Conservation (phyloP, 1,284 basidiomycete species). For the Cutaneotrichosporon spelunceum region DNA sequence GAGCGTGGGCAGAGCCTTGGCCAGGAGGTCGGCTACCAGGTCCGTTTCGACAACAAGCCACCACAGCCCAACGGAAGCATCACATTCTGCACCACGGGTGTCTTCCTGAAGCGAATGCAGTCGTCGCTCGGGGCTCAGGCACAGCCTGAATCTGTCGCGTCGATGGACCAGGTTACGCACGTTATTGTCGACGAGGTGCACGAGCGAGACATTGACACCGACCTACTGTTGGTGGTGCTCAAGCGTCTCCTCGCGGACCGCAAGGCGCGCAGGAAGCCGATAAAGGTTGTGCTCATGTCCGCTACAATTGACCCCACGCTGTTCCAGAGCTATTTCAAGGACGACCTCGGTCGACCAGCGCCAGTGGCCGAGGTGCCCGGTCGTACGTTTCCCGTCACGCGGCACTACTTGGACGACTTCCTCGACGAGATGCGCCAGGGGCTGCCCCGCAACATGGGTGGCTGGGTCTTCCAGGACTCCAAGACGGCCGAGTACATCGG, state of each 20-base stretch:
- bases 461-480: constrained; percentile 70
- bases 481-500: constrained; percentile 72
- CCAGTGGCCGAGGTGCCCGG: constrained; percentile 84
- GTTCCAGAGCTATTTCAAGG: constrained; percentile 84
- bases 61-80: constrained; percentile 78
- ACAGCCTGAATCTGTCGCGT: constrained; percentile 40
- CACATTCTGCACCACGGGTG: constrained; percentile 91
- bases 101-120: constrained; percentile 86
- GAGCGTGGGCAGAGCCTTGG: constrained; percentile 79
- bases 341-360: constrained; percentile 60
- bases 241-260: constrained; percentile 79
- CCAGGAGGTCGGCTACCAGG: constrained; percentile 78
- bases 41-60: constrained; percentile 80
- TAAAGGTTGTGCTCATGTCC: constrained; percentile 93
- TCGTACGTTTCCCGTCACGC: constrained; percentile 81
- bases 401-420: constrained; percentile 79
- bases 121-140: constrained; percentile 60
- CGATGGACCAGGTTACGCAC: constrained; percentile 81
- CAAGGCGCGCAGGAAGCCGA: constrained; percentile 65
- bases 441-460: constrained; percentile 47
- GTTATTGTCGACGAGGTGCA: constrained; percentile 95
- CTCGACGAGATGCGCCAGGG: constrained; percentile 56
- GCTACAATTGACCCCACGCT: constrained; percentile 88
- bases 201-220: constrained; percentile 92
- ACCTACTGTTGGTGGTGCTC: constrained; percentile 84